Evolutionary conservation across 177 flowering plant species (phyloP), one percentile per base, ranked within the genome.

Genomic region (Vitis hybrid): DNA sequence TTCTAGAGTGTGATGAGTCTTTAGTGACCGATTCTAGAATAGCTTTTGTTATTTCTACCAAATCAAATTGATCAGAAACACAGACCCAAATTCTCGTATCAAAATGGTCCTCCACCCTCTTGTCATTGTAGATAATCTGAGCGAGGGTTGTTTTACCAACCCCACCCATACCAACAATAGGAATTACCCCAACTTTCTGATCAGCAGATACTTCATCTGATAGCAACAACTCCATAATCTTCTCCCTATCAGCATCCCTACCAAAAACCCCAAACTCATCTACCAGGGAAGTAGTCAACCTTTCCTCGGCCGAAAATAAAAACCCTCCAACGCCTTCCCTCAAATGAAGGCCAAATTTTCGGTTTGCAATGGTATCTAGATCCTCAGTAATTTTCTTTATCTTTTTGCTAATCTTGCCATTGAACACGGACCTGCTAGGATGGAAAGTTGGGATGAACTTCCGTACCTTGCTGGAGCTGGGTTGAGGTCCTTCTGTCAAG

Each of bases 141-240:
- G 83, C 78, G 22, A 80, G 73, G 1, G 78, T 65, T 0, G 83
- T 80, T 74, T 80, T 80, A 0, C 83, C 80, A 3, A 72, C 9
- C 3, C 83, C 83, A 1, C 73, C 77, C 79, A 80, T 77, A 0
- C 83, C 83, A 0, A 69, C 54, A 10, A 80, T 72, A 5, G 78
- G 61, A 59, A 77, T 48, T 1, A 80, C 74, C 13, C 58, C 29
- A 2, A 68, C 8, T 2, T 29, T 50, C 48, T 18, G 11, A 19
- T 48, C 63, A 14, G 13, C 29, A 10, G 29, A 26, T 26, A 26
- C 29, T 26, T 26, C 0, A 39, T 34, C 73, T 1, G 56, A 39
- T 26, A 71, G 10, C 56, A 78, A 39, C 31, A 78, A 51, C 29
- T 73, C 48, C 2, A 78, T 51, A 14, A 80, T 53, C 2, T 49